Evolutionary conservation across 2,329 filamentous ascomycete species (phyloP).

Genomic region (Eutypella sp.): DNA sequence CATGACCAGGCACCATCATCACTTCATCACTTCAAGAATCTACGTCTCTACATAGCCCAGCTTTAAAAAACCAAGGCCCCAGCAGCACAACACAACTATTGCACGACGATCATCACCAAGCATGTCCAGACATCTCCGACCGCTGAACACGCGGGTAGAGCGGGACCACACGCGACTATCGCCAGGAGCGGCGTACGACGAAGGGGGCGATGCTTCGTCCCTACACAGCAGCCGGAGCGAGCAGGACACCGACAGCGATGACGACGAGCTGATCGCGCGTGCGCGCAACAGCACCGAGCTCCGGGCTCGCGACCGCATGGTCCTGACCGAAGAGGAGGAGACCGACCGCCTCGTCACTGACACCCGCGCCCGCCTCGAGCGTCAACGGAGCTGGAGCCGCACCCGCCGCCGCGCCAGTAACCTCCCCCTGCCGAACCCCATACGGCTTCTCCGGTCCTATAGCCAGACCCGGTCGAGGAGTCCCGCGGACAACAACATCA

Average conservation of each 20-base stretch:
- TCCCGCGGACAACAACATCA: constrained; percentile 36
- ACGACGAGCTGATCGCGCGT: constrained; percentile 62
- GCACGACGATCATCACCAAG: too few species aligned
- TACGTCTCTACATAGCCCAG: too few species aligned
- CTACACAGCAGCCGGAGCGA: constrained; percentile 63
- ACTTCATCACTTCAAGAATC: too few species aligned
- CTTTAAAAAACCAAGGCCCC: too few species aligned
- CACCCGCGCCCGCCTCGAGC: constrained; percentile 40
- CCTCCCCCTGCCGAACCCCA: constrained; percentile 46
- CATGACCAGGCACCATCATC: too few species aligned
- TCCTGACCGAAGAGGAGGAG: constrained; percentile 73
- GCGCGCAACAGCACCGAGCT: constrained; percentile 67
- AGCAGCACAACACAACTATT: too few species aligned
- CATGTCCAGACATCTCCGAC: too few species aligned
- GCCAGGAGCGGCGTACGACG: constrained; percentile 58
- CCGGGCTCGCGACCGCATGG: constrained; percentile 62
- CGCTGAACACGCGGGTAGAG: constrained; percentile 23
- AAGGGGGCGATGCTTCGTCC: constrained; percentile 64
- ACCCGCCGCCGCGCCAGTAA: constrained; percentile 34
- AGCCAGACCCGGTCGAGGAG: constrained; percentile 28
- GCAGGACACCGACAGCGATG: constrained; percentile 72
- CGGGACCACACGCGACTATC: constrained; percentile 50
- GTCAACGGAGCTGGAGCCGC: constrained; percentile 41
- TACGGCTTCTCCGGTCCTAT: constrained; percentile 36
- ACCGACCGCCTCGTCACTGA: constrained; percentile 55